Evolutionary conservation across 2,329 filamentous ascomycete species (phyloP).

Genomic region (Trichoderma afroharzianum): DNA sequence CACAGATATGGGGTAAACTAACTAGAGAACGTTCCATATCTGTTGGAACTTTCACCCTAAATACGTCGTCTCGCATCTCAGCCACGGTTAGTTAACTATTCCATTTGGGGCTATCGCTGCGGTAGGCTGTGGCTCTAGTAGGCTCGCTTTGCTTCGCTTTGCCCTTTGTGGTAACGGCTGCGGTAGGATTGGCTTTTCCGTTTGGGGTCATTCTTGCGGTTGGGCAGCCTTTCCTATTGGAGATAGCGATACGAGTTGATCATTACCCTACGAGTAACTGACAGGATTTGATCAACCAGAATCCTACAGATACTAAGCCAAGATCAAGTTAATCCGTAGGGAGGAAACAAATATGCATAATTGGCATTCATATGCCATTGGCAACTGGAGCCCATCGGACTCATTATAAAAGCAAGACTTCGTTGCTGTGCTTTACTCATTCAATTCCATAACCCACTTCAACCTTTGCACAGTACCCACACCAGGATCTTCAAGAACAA

Average conservation of each 20-base stretch:
- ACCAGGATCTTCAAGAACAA: not conserved
- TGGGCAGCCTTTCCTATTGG: not conserved
- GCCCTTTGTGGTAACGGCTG: not conserved
- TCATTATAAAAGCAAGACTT: not conserved
- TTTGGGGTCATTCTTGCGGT: not conserved
- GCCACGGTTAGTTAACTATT: not conserved
- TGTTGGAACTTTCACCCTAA: not conserved
- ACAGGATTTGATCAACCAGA: not conserved
- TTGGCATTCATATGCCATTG: not conserved
- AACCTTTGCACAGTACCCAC: not conserved
- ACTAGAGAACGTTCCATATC: not conserved
- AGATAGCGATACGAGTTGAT: not conserved
- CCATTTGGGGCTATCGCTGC: not conserved
- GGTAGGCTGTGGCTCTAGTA: not conserved
- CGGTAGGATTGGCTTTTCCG: not conserved
- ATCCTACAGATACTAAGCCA: not conserved
- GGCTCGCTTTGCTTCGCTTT: not conserved
- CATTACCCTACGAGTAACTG: not conserved
- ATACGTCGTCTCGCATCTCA: not conserved
- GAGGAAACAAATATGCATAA: not conserved
- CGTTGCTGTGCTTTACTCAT: fast-evolving
- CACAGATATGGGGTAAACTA: not conserved
- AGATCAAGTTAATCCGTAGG: not conserved
- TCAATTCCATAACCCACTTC: not conserved
- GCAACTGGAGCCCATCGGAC: not conserved